These are phyloP conservation scores for Dissophora globulifera DNA, from an alignment of 192 early-diverging fungal genomes.

Conservation along the genomic window DNA sequence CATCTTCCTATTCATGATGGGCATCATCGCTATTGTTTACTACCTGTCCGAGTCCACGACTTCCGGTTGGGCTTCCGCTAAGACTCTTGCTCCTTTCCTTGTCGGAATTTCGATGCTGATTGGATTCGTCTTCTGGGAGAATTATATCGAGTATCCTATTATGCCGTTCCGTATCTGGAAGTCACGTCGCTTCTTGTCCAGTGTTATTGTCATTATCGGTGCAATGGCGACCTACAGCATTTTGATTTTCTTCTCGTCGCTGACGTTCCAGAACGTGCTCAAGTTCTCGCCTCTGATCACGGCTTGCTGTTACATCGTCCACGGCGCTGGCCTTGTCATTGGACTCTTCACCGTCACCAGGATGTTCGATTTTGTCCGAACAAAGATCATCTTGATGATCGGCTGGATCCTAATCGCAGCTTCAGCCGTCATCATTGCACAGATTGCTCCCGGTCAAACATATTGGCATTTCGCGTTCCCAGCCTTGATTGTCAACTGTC, in stretches of 20 bases:
- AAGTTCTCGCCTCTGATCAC: slow-evolving; percentile 52
- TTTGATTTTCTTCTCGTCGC: slow-evolving; percentile 55
- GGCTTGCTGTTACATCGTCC: slow-evolving; percentile 58
- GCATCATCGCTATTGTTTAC: slow-evolving; percentile 47
- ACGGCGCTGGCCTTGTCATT: slow-evolving; percentile 53
- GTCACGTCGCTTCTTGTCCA: slow-evolving; percentile 50
- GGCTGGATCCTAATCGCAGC: slow-evolving; percentile 30
- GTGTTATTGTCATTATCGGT: slow-evolving; percentile 34
- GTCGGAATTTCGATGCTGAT: slow-evolving; percentile 47
- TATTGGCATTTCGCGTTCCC: slow-evolving; percentile 52
- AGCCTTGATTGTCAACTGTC: slow-evolving; percentile 44
- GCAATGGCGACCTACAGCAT: slow-evolving; percentile 44
- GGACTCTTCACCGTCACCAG: slow-evolving; percentile 36
- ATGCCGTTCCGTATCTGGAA: slow-evolving; percentile 57
- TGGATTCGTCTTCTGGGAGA: slow-evolving; percentile 51
- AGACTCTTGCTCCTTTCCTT: slow-evolving; percentile 40
- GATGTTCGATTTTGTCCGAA: slow-evolving; percentile 14
- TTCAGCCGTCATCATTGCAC: slow-evolving; percentile 24
- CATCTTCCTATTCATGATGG: slow-evolving; percentile 31
- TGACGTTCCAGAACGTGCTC: slow-evolving; percentile 59
- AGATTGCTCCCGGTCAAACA: slow-evolving; percentile 11
- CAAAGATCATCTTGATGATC: slow-evolving; percentile 42
- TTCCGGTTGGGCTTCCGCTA: slow-evolving; percentile 36
- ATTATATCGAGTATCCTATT: slow-evolving; percentile 45
- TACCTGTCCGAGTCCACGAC: slow-evolving; percentile 45